These are phyloP conservation scores for Candida nitratophila DNA, from an alignment of 805 yeast species.

Conservation along the genomic window DNA sequence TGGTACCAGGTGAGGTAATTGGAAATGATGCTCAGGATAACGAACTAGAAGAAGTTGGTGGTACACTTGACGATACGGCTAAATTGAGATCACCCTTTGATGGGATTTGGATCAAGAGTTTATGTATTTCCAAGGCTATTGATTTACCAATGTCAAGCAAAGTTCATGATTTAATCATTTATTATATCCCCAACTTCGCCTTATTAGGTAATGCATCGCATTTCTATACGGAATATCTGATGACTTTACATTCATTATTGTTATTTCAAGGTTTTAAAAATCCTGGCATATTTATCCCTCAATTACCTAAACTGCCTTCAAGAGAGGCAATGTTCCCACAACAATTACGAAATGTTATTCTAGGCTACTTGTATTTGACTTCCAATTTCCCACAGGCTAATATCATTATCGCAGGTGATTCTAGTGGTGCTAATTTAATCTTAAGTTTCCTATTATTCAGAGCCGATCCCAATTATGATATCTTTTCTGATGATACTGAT, in stretches of 20 bases:
- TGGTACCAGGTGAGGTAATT: too few relatives aligned
- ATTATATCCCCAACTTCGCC: constrained; percentile 40
- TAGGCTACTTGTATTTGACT: constrained; percentile 26
- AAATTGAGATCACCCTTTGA: background rate
- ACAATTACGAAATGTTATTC: constrained; percentile 20
- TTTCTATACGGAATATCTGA: constrained; percentile 38
- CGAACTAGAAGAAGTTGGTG: constrained; percentile 1
- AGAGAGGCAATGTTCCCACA: constrained; percentile 13
- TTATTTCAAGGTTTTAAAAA: constrained; percentile 41
- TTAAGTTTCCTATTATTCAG: constrained; percentile 31
- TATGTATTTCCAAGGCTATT: constrained; percentile 26
- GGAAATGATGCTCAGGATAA: background rate
- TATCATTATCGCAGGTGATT: constrained; percentile 36
- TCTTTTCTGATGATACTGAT: constrained; percentile 7
- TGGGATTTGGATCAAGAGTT: constrained; percentile 23
- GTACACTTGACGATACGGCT: background rate
- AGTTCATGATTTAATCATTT: constrained; percentile 33
- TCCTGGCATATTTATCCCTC: constrained; percentile 34
- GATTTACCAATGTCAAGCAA: constrained; percentile 2
- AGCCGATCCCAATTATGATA: constrained; percentile 22
- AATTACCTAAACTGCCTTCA: constrained; percentile 21
- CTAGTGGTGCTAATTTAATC: constrained; percentile 40
- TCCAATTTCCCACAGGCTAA: constrained; percentile 19
- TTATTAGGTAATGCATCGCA: constrained; percentile 24
- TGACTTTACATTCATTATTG: constrained; percentile 32